Conservation (phyloP, 768 basidiomycete genomes). For the Suillus paluster region DNA sequence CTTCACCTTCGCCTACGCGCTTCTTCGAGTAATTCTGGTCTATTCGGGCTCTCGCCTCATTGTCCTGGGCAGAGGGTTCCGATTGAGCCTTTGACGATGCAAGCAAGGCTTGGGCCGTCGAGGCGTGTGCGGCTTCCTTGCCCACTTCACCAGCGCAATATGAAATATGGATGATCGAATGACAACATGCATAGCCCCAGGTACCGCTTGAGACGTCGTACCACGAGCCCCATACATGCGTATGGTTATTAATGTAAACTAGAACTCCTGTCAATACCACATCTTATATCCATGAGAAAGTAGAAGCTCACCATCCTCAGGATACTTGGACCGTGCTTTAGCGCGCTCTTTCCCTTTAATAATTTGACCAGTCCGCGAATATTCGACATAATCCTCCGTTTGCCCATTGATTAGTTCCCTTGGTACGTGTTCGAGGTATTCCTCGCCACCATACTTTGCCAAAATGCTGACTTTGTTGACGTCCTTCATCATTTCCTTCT, state of each 20-base stretch:
- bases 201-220: conserved; percentile 67
- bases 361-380: conserved; percentile 88
- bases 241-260: conserved; percentile 95
- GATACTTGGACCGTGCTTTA: conserved; percentile 90
- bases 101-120: conserved; percentile 72
- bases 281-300: conserved; percentile 3
- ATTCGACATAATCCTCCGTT: conserved; percentile 97
- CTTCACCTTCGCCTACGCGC: conserved; percentile 79
- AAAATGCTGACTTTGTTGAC: conserved; percentile 88
- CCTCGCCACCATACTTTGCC: conserved; percentile 91
- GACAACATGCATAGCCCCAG: conserved; percentile 98
- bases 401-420: conserved; percentile 93
- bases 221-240: conserved; percentile 97
- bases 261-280: conserved; percentile 13
- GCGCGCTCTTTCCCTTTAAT: conserved; percentile 91
- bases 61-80: conserved; percentile 36
- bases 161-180: conserved; percentile 81
- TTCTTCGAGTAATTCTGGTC: conserved; percentile 81
- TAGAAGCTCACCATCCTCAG: conserved; percentile 82
- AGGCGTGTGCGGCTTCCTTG: conserved; percentile 77
- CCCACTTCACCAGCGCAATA: conserved; percentile 92
- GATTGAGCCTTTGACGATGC: conserved; percentile 39
- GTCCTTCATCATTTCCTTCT: conserved; percentile 91
- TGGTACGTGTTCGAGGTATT: conserved; percentile 89
- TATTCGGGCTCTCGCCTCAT: conserved; percentile 41